Evolutionary conservation across 2,329 filamentous ascomycete genomes (phyloP).

Genomic region (Curvularia sp.): DNA sequence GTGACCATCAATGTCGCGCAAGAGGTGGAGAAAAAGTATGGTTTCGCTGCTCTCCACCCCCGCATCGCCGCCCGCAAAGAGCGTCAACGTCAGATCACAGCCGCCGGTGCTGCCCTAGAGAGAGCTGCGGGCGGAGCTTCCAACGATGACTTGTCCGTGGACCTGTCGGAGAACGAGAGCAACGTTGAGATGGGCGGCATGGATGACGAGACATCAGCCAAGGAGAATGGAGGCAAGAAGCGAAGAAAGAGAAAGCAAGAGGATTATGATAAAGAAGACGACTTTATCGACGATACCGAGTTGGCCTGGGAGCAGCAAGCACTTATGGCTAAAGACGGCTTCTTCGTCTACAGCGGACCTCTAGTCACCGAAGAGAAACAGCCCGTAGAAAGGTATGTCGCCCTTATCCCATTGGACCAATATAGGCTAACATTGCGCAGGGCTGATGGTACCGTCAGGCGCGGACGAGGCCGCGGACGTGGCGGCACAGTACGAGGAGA

Average conservation of each 20-base stretch:
- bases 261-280: slow-evolving; percentile 71
- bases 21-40: slow-evolving; percentile 90
- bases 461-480: slow-evolving; percentile 65
- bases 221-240: slow-evolving; percentile 68
- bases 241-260: slow-evolving; percentile 78
- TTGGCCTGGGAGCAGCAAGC: slow-evolving; percentile 94
- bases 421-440: slow-evolving; percentile 56
- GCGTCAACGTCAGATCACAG: slow-evolving; percentile 84
- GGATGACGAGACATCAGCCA: slow-evolving; percentile 49
- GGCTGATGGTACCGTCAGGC: slow-evolving; percentile 75
- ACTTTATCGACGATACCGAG: slow-evolving; percentile 88
- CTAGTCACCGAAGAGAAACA: slow-evolving; percentile 86
- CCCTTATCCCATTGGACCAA: not conserved
- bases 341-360: slow-evolving; percentile 96
- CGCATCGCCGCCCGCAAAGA: slow-evolving; percentile 87
- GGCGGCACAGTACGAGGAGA: slow-evolving; percentile 56
- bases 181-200: slow-evolving; percentile 86
- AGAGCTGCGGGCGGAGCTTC: slow-evolving; percentile 73
- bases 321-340: slow-evolving; percentile 91
- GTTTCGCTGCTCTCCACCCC: slow-evolving; percentile 91
- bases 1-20: slow-evolving; percentile 96
- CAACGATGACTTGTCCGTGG: slow-evolving; percentile 82
- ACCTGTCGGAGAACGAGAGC: slow-evolving; percentile 73
- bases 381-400: slow-evolving; percentile 65
- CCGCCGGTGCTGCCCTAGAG: slow-evolving; percentile 84